Evolutionary conservation across 2,329 filamentous ascomycete species (phyloP), one percentile per base, ranked within the genome.

Genomic region (Pseudovirgaria hyperparasitica): DNA sequence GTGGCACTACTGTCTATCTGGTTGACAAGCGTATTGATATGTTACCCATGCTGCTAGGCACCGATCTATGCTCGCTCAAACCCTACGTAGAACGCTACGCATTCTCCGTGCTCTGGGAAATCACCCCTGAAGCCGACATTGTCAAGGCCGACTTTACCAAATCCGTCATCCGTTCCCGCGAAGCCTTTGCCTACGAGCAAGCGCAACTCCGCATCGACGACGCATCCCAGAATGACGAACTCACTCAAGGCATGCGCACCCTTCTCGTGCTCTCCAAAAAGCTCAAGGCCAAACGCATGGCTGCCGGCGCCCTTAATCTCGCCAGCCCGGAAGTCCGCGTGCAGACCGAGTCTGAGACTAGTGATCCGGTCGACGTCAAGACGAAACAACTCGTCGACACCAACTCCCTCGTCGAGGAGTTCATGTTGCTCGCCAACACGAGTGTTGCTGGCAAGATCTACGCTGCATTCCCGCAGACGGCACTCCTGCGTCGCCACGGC

Each of bases 21-120:
- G 90, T 98, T 3, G 90, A 98, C 57, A 98, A 98, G 65, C 85
- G 90, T 43, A 98, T 98, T 44, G 92, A 98, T 62, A 98, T 98
- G 92, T 68, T 98, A 53, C 92, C 92, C 1, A 86, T 85, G 68
- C 75, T 98, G 17, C 75, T 98, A 9, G 90, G 90, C 31, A 98
- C 90, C 1, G 86, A 98, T 46, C 65, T 98, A 2, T 98, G 90
- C 59, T 98, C 90, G 1, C 63, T 98, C 12, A 96, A 96, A 54
- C 90, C 90, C 1, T 90, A 94, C 43, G 85, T 98, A n/a, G 90
- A 98, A 59, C 81, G 62, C 10, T 66, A 60, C 30, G 60, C 62
- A 4, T 65, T 66, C 45, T 63, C 59, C 10, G 61, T 64, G 0
- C 40, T 66, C 5, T 65, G 90, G 90, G 87, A 98, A 54, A 65